Evolutionary conservation across 2,329 filamentous ascomycete species (phyloP).

Genomic region (Lachnellula subtilissima): DNA sequence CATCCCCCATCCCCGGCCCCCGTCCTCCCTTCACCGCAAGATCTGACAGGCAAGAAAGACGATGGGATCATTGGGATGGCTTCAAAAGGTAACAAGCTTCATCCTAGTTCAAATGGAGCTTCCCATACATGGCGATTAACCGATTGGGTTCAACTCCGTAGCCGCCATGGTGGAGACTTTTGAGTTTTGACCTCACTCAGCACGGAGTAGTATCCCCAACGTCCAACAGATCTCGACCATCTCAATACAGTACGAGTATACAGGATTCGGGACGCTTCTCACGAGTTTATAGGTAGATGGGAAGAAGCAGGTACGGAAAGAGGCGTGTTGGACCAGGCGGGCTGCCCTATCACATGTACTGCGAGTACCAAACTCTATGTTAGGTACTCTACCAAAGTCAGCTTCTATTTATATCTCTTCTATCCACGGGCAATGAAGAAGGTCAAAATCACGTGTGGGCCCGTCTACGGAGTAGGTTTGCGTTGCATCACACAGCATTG

Average conservation of each 20-base stretch:
- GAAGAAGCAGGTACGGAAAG: neutral
- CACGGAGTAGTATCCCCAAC: neutral
- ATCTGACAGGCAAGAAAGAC: too few species aligned
- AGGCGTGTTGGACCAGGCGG: neutral
- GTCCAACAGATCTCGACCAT: neutral
- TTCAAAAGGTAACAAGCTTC: slow-evolving; percentile 8
- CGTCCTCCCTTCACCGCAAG: neutral
- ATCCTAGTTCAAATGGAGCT: slow-evolving; percentile 7
- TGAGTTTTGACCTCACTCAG: slow-evolving; percentile 11
- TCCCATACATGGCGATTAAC: slow-evolving; percentile 9
- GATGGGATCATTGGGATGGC: neutral
- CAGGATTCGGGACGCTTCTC: neutral
- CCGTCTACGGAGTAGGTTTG: neutral
- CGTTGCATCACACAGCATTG: neutral
- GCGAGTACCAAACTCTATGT: neutral
- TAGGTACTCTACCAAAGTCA: too few species aligned
- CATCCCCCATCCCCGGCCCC: too few species aligned
- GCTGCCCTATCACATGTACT: neutral
- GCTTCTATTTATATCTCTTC: neutral
- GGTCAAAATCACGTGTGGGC: neutral
- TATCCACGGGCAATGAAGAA: neutral
- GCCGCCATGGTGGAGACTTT: slow-evolving; percentile 18
- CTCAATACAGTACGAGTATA: neutral
- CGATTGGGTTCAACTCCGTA: slow-evolving; percentile 14
- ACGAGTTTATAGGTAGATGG: neutral